Conservation (phyloP, 441 rosid genomes). For the Capsella rubella region DNA sequence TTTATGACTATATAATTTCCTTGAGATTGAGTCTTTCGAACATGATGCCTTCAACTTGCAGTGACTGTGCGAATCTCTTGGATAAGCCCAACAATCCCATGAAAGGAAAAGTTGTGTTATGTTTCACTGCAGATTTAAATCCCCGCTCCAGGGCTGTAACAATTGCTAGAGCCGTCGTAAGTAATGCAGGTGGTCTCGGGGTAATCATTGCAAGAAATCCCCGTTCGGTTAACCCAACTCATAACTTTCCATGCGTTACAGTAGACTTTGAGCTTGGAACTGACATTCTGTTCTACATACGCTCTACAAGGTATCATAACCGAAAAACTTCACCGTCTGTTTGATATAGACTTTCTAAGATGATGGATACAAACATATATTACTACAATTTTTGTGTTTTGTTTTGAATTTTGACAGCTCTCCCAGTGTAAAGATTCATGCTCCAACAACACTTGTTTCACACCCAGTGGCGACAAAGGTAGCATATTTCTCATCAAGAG, state of each 20-base stretch:
- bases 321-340: neutral
- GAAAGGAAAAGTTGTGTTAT: conserved; percentile 51
- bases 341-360: neutral
- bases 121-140: too few relatives aligned
- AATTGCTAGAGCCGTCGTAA: conserved; percentile 42
- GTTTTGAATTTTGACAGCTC: conserved; percentile 30
- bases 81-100: conserved; percentile 28
- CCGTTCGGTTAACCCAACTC: conserved; percentile 47
- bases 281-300: conserved; percentile 48
- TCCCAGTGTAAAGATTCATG: conserved; percentile 46
- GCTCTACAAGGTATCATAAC: conserved; percentile 45
- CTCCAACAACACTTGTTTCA: conserved; percentile 42
- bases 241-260: conserved; percentile 47
- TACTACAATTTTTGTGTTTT: neutral
- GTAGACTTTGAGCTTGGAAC: conserved; percentile 53
- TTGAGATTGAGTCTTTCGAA: neutral
- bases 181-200: conserved; percentile 45
- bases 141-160: neutral
- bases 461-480: conserved; percentile 44
- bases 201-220: conserved; percentile 51
- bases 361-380: neutral
- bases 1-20: neutral
- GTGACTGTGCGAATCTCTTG: too few relatives aligned
- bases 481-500: conserved; percentile 52
- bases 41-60: conserved; percentile 30